These are phyloP conservation scores for Exsudoporus frostii DNA, from an alignment of 768 basidiomycete genomes.

Conservation along the genomic window DNA sequence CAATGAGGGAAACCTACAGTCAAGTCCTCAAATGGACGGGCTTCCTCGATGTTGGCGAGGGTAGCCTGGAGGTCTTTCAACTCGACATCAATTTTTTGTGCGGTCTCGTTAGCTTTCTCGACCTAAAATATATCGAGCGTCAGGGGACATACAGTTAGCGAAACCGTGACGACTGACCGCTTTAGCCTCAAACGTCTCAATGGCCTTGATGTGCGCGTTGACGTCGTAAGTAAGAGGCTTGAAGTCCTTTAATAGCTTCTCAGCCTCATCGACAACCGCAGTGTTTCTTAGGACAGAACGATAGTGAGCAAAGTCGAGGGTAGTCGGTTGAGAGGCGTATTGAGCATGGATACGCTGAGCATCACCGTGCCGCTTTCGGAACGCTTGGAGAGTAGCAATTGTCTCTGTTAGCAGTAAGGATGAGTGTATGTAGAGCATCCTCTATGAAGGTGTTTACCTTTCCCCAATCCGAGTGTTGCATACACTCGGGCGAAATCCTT, in stretches of 20 bases:
- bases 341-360: constrained; percentile 72
- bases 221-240: constrained; percentile 96
- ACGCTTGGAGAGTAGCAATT: constrained; percentile 83
- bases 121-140: constrained; percentile 48
- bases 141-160: constrained; percentile 1
- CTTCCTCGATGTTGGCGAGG: constrained; percentile 94
- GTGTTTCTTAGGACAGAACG: constrained; percentile 90
- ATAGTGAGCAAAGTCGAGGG: constrained; percentile 90
- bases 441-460: constrained; percentile 47
- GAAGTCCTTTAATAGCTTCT: constrained; percentile 84
- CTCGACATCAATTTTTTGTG: constrained; percentile 86
- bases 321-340: constrained; percentile 67
- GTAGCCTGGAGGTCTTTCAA: constrained; percentile 89
- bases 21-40: constrained; percentile 95
- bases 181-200: constrained; percentile 94
- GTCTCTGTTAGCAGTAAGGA: constrained; percentile 57
- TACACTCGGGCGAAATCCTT: constrained; percentile 87
- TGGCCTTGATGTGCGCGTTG: constrained; percentile 83
- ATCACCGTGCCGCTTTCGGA: constrained; percentile 93
- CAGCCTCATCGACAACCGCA: constrained; percentile 86
- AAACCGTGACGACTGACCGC: constrained; percentile 60
- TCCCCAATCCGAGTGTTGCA: constrained; percentile 77
- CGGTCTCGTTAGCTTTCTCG: constrained; percentile 84
- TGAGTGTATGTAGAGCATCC: neutral
- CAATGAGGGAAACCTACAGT: constrained; percentile 56